phyloP scores from a whole-genome alignment of 345 rosid genomes.

The Corymbia maculata region DNA sequence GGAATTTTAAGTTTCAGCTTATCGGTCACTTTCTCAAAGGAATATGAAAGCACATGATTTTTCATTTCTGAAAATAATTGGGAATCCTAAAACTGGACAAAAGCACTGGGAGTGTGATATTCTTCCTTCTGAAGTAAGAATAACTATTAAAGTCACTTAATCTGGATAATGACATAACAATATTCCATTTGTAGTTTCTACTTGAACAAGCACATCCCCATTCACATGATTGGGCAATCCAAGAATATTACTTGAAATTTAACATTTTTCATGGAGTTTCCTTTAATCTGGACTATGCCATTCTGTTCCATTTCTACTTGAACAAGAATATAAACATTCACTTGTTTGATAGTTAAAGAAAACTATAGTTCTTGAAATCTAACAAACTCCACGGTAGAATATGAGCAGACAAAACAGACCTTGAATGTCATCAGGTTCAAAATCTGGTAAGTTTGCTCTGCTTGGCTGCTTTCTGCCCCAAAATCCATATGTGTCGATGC shows the following conservation, averaged over 20 bases:
- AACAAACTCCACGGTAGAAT: not conserved
- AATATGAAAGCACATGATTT: not conserved
- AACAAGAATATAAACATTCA: not conserved
- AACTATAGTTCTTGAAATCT: not conserved
- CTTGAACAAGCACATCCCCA: not conserved
- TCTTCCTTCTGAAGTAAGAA: not conserved
- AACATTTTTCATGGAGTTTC: not conserved
- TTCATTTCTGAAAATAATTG: not conserved
- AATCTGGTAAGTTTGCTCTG: not conserved
- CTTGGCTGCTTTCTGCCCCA: conserved; percentile 24
- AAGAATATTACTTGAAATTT: not conserved
- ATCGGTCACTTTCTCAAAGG: not conserved
- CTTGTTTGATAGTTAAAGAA: not conserved
- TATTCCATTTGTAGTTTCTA: not conserved
- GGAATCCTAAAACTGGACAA: not conserved
- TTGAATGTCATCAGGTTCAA: conserved; percentile 4
- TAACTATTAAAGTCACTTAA: not conserved
- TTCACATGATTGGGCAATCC: not conserved
- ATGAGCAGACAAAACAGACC: conserved; percentile 11
- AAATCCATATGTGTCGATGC: conserved; percentile 28
- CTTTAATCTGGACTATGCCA: not conserved
- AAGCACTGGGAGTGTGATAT: not conserved
- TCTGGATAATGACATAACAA: not conserved
- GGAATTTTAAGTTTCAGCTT: not conserved
- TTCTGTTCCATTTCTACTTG: not conserved